phyloP scores from a whole-genome alignment of 306 rosid genomes.

The Medicago truncatula region MtrunA17r5.0-ANR NC_053045.1:30708001-30708500 shows the following conservation, averaged over 20 bases:
- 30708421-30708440: not conserved
- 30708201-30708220: too few species aligned
- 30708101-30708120: not conserved
- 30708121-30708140: too few species aligned
- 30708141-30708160: too few species aligned
- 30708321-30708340: not conserved
- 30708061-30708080: not conserved
- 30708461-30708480: not conserved
- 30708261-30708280: too few species aligned
- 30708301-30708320: too few species aligned
- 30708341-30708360: conserved; percentile 13
- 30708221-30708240: too few species aligned
- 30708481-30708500: not conserved
- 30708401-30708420: not conserved
- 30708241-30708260: too few species aligned
- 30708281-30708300: too few species aligned
- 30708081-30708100: conserved; percentile 5
- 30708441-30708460: conserved; percentile 10
- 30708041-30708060: not conserved
- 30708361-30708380: not conserved
- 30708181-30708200: too few species aligned
- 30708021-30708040: too few species aligned
- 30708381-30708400: conserved; percentile 2
- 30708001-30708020: too few species aligned
- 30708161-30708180: too few species aligned